Evolutionary conservation across 2,329 filamentous ascomycete genomes (phyloP), one percentile per base, ranked within the genome.

Genomic region (Trichoderma cornu-damae): DNA sequence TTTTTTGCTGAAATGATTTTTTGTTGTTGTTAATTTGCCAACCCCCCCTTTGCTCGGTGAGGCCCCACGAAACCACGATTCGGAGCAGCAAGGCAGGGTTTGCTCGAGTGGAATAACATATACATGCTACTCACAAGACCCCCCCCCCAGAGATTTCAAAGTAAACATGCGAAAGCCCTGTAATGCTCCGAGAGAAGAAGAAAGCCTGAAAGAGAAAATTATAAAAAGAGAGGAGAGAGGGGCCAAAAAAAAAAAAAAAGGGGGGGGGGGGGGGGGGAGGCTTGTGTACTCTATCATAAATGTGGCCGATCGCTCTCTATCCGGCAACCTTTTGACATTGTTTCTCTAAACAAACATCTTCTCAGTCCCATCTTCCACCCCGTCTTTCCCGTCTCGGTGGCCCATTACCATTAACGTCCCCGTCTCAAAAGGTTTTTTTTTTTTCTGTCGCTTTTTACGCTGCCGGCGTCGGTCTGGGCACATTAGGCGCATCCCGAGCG

Each of bases 401-500:
- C 20, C 32, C 12, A 7, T 42, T 24, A 4, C 24, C 34, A 53
- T 53, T 34, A 34, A 44, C 28, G 20, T 42, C 22, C 2, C 43
- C 26, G 28, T 30, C 28, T 7, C n/a, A 5, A 14, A 1, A 12
- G n/a, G 16, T 34, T 32, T 47, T 28, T 8, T 20, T 40, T 30
- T n/a, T 22, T 30, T n/a, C 12, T 30, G 18, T 18, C 34, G 14
- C 11, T 35, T 34, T 44, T 53, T 38, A 46, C 11, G 8, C 18
- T 12, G 58, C 35, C 32, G 49, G 6, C 26, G 55, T 28, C 24
- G 62, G 38, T 56, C 62, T 63, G 34, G 63, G 63, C 42, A 65
- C 62, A 35, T 66, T 63, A 32, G 66, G 65, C 24, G 62, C 67
- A 42, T 67, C 64, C 11, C 61, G 63, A n/a, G 65, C 63, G 35